Evolutionary conservation across 1,139 yeast genomes (phyloP), one percentile per base, ranked within the genome.

Genomic region (Magnusiomyces paraingens): DNA sequence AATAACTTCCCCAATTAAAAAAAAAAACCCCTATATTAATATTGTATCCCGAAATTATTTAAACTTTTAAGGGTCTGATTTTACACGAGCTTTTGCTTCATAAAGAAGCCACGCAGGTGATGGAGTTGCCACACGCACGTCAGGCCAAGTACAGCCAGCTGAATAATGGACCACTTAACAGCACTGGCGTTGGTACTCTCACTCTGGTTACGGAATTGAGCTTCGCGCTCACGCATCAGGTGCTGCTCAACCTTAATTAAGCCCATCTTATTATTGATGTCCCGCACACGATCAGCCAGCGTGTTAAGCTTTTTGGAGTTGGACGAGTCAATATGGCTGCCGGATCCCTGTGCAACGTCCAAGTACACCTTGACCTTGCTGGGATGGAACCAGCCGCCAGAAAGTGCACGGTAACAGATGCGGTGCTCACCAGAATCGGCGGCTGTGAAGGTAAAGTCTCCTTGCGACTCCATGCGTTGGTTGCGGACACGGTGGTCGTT

Each of bases 341-440:
- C 73, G 55, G 80, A 83, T 21, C 85, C 86, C 43, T 82, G 71
- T 29, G 74, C 76, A 58, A 80, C 68, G 61, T 75, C 79, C 51
- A 75, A 66, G 60, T 65, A 78, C 58, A 81, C 70, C 67, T 74
- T 78, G 56, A 70, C 82, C 64, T 69, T 79, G 59, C 66, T 74
- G 67, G 67, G 72, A 55, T 73, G 74, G 68, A 75, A 76, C 88
- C 81, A 82, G 57, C 82, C 82, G 59, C 78, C 78, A 40, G 81
- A 75, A 59, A 80, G 77, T 3, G 89, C 85, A 55, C 83, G 81
- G 62, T 84, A 74, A 69, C 94, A 86, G 50, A 86, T 77, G 62
- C 80, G 73, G 71, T 86, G 93, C 64, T 83, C 87, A 47, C 94
- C 94, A 39, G 82, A 74, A 50, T 82, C 89, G 50, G 81, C 72